Base-by-base conservation (phyloP, 768 basidiomycete genomes). In the Trametes maxima region DNA sequence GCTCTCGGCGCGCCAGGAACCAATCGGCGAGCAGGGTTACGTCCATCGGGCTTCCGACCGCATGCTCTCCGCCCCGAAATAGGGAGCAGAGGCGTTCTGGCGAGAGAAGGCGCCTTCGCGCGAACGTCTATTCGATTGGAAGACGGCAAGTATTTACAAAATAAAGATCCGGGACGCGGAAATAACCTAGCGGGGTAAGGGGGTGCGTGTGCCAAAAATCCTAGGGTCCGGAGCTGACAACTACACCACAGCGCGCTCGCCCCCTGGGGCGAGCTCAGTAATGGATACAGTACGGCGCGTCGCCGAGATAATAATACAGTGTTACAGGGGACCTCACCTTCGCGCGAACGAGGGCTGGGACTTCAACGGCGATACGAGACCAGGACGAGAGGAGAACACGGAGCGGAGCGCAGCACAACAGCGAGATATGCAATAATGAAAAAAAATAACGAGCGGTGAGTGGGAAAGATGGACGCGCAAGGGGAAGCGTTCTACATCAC, bases 151-250 rank as follows among this genome's bases (percentile, higher is more conserved):
- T 70, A 65, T 67, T 55, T 67, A 67, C 67, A 70, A 62, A 64
- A 68, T 59, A 66, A 65, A 67, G 45, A 60, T 62, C 60, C 62
- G 65, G 56, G 53, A 66, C 63, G 60, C 64, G 62, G 58, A 68
- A 68, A 67, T 68, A 68, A 68, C 64, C 62, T 65, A 57, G 47
- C 60, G 19, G 58, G 42, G 62, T 54, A 42, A 54, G 62, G 55
- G 57, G 46, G 46, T 33, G 42, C n/a, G 55, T 50, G 45, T 25
- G 55, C 37, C 45, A 46, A 14, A 39, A 19, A 21, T 11, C 22
- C 48, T 17, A 50, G 51, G 52, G 53, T 52, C 55, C 58, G 53
- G 54, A 47, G 22, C 51, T 59, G 56, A 57, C 56, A 21, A 39
- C 47, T 19, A 52, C 53, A 45, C 40, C 62, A 58, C 39, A 54